Conservation (phyloP, 2,329 filamentous ascomycete species). For the Phialophora verrucosa region DNA sequence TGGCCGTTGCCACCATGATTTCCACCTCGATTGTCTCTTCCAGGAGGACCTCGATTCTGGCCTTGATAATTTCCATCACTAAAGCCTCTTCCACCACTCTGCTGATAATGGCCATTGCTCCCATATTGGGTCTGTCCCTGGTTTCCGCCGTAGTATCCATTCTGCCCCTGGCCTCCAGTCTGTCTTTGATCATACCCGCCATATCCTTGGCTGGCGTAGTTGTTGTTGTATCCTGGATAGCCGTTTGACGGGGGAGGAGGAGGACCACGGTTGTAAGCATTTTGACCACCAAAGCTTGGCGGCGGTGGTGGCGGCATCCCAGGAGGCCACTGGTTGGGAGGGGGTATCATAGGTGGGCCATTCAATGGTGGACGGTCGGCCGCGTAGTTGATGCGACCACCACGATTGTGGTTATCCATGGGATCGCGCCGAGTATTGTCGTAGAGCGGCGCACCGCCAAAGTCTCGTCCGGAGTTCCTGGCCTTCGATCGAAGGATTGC, state of each 20-base stretch:
- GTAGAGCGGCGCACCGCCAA: slow-evolving; percentile 69
- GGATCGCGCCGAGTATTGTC: slow-evolving; percentile 49
- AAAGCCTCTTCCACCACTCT: slow-evolving; percentile 31
- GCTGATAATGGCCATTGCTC: slow-evolving; percentile 33
- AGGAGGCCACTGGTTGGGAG: slow-evolving; percentile 46
- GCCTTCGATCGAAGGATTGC: slow-evolving; percentile 72
- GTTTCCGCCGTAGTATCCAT: slow-evolving; percentile 39
- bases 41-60: slow-evolving; percentile 28
- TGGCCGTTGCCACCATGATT: slow-evolving; percentile 32
- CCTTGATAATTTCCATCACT: slow-evolving; percentile 31
- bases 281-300: slow-evolving; percentile 39
- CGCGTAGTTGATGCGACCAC: slow-evolving; percentile 61
- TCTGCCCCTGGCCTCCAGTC: slow-evolving; percentile 39
- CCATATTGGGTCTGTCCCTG: slow-evolving; percentile 42
- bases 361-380: slow-evolving; percentile 40
- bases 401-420: slow-evolving; percentile 36
- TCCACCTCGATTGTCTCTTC: slow-evolving; percentile 28
- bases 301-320: slow-evolving; percentile 44
- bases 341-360: slow-evolving; percentile 47
- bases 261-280: slow-evolving; percentile 37
- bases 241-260: slow-evolving; percentile 24
- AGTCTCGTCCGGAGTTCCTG: slow-evolving; percentile 68
- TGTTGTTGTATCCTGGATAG: slow-evolving; percentile 33
- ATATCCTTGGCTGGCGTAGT: slow-evolving; percentile 40
- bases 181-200: slow-evolving; percentile 35